These are phyloP conservation scores for Trichoderma aggressivum DNA, from an alignment of 2,329 filamentous ascomycete species.

Conservation along the genomic window DNA sequence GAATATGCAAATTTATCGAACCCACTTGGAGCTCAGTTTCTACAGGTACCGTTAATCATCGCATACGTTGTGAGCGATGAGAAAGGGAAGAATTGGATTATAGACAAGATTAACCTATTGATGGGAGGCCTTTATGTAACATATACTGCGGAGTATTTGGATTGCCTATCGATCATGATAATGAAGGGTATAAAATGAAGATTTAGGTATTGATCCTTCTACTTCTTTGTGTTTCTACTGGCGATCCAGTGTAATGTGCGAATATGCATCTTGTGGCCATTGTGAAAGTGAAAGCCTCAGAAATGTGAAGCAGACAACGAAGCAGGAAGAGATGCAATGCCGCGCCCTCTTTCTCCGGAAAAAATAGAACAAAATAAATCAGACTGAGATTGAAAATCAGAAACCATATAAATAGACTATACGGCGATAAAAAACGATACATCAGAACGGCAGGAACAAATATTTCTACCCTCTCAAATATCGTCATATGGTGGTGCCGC, in stretches of 20 bases:
- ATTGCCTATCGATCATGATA: neutral
- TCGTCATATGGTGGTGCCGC: neutral
- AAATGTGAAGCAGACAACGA: neutral
- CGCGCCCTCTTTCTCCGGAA: too few species aligned
- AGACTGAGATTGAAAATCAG: too few species aligned
- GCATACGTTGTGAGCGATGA: neutral
- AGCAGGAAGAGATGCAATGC: too few species aligned
- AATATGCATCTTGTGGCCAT: neutral
- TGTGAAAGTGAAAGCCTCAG: neutral
- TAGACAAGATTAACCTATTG: neutral
- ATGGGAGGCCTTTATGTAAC: neutral
- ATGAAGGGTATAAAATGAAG: neutral
- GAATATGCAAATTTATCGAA: neutral
- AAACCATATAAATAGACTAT: too few species aligned
- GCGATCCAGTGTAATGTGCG: fast-evolving
- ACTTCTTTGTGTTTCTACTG: neutral
- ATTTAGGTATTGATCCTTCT: neutral
- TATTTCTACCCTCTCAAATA: neutral
- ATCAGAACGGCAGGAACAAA: neutral
- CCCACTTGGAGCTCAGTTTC: neutral
- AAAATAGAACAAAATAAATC: too few species aligned
- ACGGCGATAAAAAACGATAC: neutral
- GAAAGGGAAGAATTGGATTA: neutral
- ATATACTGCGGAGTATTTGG: neutral
- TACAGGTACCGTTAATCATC: neutral